phyloP scores from a whole-genome alignment of 1,284 basidiomycete genomes.

The Marasmius fiardii region DNA sequence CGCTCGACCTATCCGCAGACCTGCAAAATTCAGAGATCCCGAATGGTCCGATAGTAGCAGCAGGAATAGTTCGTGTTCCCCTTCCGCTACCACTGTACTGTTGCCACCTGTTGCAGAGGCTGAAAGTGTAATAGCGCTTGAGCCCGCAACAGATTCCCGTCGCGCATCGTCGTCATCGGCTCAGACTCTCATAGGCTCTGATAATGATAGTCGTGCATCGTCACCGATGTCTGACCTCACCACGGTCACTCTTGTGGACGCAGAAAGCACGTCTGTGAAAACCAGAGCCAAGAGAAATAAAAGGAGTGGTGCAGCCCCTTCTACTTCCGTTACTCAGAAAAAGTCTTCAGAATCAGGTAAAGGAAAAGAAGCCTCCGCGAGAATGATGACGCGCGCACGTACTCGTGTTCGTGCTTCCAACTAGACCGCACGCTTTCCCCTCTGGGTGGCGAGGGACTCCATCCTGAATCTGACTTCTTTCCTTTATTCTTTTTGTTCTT shows the following conservation, averaged over 20 bases:
- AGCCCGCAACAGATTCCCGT: background rate
- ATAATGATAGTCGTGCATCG: background rate
- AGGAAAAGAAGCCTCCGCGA: background rate
- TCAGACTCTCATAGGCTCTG: background rate
- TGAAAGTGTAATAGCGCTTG: no score
- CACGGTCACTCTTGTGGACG: background rate
- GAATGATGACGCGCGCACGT: slow-evolving; percentile 2
- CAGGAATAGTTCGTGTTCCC: background rate
- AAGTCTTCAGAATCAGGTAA: background rate
- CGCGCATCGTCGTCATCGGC: background rate
- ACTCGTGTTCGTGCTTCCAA: background rate
- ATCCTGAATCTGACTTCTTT: background rate
- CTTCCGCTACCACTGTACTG: background rate
- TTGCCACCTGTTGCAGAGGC: background rate
- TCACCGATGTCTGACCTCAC: slow-evolving; percentile 2
- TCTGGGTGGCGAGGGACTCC: background rate
- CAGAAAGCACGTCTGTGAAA: background rate
- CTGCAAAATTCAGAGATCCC: background rate
- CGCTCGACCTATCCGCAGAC: background rate
- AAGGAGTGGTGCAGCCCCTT: no score
- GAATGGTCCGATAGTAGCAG: background rate
- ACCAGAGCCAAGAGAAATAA: background rate
- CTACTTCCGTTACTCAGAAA: background rate
- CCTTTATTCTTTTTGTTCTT: background rate
- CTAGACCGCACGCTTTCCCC: background rate